Conservation (phyloP, 2,329 filamentous ascomycete species). For the Pseudogymnoascus sp. region DNA sequence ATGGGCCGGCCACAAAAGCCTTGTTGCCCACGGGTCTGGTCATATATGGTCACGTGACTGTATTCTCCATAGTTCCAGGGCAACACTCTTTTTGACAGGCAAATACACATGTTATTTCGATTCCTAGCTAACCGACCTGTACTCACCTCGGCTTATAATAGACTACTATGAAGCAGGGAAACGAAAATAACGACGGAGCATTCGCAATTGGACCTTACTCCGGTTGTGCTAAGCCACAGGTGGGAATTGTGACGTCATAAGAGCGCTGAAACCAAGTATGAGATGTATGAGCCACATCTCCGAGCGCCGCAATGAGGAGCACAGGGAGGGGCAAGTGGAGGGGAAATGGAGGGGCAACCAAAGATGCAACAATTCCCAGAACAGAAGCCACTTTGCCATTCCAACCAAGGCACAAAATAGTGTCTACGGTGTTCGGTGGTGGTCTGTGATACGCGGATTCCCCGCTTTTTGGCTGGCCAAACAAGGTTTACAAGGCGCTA, state of each 20-base stretch:
- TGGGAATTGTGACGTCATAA: neutral
- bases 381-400: neutral
- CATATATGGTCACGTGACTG: neutral
- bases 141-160: neutral
- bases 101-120: neutral
- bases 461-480: neutral
- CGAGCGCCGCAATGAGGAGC: neutral
- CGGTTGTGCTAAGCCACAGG: neutral
- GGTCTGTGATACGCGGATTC: neutral
- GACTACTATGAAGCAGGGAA: neutral
- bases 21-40: neutral
- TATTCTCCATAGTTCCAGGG: neutral
- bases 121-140: neutral
- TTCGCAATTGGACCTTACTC: neutral
- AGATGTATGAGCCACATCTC: neutral
- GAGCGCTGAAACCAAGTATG: neutral
- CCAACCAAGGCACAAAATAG: neutral
- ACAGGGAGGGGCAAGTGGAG: neutral
- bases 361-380: neutral
- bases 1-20: neutral
- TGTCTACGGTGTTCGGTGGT: neutral
- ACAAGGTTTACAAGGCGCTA: neutral
- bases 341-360: constrained; percentile 1
- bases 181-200: neutral
- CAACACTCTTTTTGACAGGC: neutral